Evolutionary conservation across 192 early-diverging fungal species (phyloP).

Genomic region (Linderina pennispora): DNA sequence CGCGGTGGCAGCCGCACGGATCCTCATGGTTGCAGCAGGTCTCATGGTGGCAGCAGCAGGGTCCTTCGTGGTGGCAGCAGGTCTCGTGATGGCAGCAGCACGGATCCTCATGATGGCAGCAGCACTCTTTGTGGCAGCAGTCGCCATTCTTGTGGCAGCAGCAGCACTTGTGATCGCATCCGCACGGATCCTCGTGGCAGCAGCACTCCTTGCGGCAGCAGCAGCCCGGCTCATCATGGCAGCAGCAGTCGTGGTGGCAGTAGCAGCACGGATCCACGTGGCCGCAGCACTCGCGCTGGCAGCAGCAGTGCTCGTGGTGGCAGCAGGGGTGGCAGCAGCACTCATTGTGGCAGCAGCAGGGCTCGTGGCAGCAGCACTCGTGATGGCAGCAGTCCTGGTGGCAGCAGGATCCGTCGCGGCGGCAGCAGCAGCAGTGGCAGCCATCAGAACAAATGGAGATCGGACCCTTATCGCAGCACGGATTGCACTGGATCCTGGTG

Average conservation of each 20-base stretch:
- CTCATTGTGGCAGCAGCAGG: conserved; percentile 8
- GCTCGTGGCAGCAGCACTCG: no score
- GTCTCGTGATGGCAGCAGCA: conserved; percentile 18
- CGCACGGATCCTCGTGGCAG: neutral
- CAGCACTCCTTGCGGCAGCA: neutral
- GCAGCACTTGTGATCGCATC: neutral
- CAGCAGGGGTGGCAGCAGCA: conserved; percentile 4
- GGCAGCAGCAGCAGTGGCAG: conserved; percentile 24
- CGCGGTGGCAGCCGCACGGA: conserved; percentile 12
- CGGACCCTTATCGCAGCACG: conserved; percentile 17
- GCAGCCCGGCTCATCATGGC: neutral
- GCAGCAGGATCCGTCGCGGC: conserved; percentile 17
- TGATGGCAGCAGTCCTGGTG: no score
- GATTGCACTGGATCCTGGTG: conserved; percentile 46
- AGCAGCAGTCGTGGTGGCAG: neutral
- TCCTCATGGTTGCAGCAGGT: neutral
- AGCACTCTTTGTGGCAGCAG: conserved; percentile 1
- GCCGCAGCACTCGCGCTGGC: neutral
- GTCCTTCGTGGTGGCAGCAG: conserved; percentile 13
- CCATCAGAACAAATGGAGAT: conserved; percentile 34
- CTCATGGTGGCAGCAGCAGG: neutral
- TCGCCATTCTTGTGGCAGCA: neutral
- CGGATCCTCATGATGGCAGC: conserved; percentile 7
- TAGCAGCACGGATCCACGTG: neutral
- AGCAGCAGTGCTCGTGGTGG: conserved; percentile 1